Base-by-base conservation (phyloP, 306 rosid genomes). In the Trifolium fragiferum region DNA sequence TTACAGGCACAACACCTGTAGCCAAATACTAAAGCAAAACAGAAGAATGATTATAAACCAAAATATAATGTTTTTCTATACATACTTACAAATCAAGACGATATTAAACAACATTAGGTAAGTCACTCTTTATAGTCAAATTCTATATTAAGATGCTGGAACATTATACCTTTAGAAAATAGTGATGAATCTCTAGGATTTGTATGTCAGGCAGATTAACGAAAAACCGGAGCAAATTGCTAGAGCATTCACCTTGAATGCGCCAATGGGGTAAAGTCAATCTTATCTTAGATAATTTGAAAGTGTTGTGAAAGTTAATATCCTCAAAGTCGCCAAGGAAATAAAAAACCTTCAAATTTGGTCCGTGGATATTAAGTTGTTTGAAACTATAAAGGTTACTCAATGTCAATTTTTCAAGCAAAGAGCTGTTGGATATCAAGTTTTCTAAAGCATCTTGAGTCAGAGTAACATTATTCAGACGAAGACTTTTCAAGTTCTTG, bases 391-490 rank as follows among this genome's bases (percentile, higher is more conserved):
- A 81, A 74, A 78, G 81, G 74, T 86, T 74, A 76, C 70, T 74
- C 86, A 89, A 23, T 51, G 77, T 86, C 62, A 89, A 77, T 19
- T 80, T 81, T 76, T 86, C 86, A 57, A 89, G 89, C 64, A 79
- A 38, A 51, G 88, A 89, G 71, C 93, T 84, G 0, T 18, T 7
- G 0, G 55, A n/a, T 7, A 49, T 49, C 4, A 49, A n/a, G 21
- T 50, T 50, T 50, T 50, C 57, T 2, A 50, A 50, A 16, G 10
- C 57, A 50, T 50, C 57, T 16, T 50, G 23, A 50, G 8, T 19
- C 11, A 16, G 0, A 7, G 21, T 5, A 2, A 16, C 21, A 0
- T 0, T 1, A 6, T 1, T 0, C 2, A 50, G 21, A 7, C 7
- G 5, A 16, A 50, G 57, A 50, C 23, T 50, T 50, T 16, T 50